Evolutionary conservation across 2,329 filamentous ascomycete species (phyloP).

Genomic region (Sphaerostilbella broomeana): DNA sequence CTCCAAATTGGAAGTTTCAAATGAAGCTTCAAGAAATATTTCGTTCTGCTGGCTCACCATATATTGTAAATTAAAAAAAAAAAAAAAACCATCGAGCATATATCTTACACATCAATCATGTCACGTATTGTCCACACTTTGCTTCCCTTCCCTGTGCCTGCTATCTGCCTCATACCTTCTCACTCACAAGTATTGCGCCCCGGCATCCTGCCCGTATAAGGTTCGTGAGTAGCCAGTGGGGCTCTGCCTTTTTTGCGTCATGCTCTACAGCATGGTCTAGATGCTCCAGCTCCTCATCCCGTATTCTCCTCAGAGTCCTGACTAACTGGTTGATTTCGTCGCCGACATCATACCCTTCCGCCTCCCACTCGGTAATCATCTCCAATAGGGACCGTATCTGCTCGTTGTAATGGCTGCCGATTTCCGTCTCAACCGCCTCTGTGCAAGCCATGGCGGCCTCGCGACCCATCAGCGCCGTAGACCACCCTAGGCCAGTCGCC

Average conservation of each 20-base stretch:
- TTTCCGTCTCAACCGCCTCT: constrained; percentile 97
- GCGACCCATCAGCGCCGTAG: constrained; percentile 78
- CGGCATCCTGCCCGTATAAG: constrained; percentile 86
- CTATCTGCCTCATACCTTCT: constrained; percentile 60
- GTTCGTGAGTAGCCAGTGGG: constrained; percentile 82
- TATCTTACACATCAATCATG: too few relatives aligned
- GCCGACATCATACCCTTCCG: constrained; percentile 71
- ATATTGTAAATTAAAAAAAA: too few relatives aligned
- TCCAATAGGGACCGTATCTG: constrained; percentile 77
- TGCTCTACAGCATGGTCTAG: constrained; percentile 91
- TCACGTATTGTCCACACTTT: too few relatives aligned
- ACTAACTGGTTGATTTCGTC: constrained; percentile 70
- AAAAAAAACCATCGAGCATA: too few relatives aligned
- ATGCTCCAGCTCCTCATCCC: constrained; percentile 96
- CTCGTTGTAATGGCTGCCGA: constrained; percentile 89
- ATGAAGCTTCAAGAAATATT: too few relatives aligned
- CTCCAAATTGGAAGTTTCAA: too few relatives aligned
- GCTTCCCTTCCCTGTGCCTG: too few relatives aligned
- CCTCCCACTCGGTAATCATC: constrained; percentile 72
- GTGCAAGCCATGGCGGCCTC: constrained; percentile 98
- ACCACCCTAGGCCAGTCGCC: constrained; percentile 79
- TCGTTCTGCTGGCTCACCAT: too few relatives aligned
- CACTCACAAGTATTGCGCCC: constrained; percentile 87
- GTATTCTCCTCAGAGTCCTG: constrained; percentile 68
- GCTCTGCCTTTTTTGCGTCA: constrained; percentile 82